phyloP scores from a whole-genome alignment of 1,139 yeast species.

The Lizanozyma gosingica region DNA sequence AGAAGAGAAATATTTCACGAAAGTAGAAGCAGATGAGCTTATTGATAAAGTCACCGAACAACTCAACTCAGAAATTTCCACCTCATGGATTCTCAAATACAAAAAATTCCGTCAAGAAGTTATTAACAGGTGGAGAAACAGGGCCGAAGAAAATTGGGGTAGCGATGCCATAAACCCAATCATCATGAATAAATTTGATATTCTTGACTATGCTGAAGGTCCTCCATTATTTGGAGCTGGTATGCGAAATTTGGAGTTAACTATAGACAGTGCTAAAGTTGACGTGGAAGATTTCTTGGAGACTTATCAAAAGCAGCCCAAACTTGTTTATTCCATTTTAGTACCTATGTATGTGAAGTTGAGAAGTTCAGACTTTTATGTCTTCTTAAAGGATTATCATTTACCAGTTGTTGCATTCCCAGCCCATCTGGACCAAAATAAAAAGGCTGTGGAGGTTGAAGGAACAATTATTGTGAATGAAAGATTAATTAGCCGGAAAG shows the following conservation, averaged over 20 bases:
- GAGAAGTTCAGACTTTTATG: conserved; percentile 22
- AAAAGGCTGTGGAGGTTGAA: conserved; percentile 22
- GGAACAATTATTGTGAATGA: conserved; percentile 39
- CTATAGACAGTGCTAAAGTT: conserved; percentile 20
- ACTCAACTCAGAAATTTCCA: conserved; percentile 43
- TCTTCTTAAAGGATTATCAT: conserved; percentile 31
- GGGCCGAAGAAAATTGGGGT: conserved; percentile 27
- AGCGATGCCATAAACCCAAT: conserved; percentile 21
- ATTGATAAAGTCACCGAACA: conserved; percentile 15
- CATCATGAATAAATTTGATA: conserved; percentile 25
- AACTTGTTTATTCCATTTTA: conserved; percentile 29
- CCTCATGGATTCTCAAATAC: conserved; percentile 56
- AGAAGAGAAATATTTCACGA: conserved; percentile 9
- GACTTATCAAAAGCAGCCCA: conserved; percentile 32
- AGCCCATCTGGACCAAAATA: conserved; percentile 14
- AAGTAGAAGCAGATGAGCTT: not conserved
- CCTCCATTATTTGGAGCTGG: conserved; percentile 26
- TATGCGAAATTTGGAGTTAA: conserved; percentile 23
- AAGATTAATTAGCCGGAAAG: conserved; percentile 24
- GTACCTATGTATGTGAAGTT: conserved; percentile 25
- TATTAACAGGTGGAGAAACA: conserved; percentile 17
- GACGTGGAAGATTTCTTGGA: conserved; percentile 26
- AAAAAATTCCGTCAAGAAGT: conserved; percentile 18
- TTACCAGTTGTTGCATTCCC: conserved; percentile 38
- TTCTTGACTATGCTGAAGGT: conserved; percentile 27